Conservation (phyloP, 2,329 filamentous ascomycete genomes). For the Ceratocystis alfenasii region DNA sequence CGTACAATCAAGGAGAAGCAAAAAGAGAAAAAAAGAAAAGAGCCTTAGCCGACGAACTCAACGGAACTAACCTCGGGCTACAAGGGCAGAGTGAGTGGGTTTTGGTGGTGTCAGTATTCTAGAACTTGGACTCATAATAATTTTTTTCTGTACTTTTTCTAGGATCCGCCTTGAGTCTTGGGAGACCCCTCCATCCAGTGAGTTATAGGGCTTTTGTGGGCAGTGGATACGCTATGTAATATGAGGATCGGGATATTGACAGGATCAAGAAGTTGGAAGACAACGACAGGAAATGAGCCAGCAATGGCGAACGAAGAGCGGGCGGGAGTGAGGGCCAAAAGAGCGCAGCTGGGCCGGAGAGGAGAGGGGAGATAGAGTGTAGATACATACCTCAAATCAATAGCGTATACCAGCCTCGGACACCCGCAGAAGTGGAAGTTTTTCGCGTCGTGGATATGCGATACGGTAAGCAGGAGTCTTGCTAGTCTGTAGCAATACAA, state of each 20-base stretch:
- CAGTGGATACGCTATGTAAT: slow-evolving; percentile 12
- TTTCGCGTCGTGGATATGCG: too few species aligned
- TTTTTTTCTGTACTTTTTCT: slow-evolving; percentile 11
- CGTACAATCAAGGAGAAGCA: not conserved
- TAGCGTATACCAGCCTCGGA: too few species aligned
- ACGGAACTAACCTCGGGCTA: slow-evolving; percentile 5
- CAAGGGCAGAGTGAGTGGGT: not conserved
- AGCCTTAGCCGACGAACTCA: slow-evolving; percentile 1
- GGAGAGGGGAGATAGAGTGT: not conserved
- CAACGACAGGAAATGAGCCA: not conserved
- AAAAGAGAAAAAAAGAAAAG: not conserved
- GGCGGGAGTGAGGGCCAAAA: not conserved
- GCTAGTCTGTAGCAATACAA: too few species aligned
- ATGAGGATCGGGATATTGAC: slow-evolving; percentile 7
- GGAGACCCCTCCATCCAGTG: not conserved
- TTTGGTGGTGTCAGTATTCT: slow-evolving; percentile 7
- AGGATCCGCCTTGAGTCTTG: slow-evolving; percentile 4
- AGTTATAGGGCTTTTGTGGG: slow-evolving; percentile 8
- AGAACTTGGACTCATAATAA: not conserved
- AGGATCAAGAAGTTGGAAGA: slow-evolving; percentile 1
- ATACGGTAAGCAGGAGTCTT: too few species aligned
- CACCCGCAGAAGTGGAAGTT: too few species aligned
- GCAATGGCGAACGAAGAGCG: not conserved
- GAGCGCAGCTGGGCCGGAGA: not conserved
- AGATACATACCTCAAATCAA: not conserved